Evolutionary conservation across 108 stramenopile species (phyloP).

Genomic region (Cyclotella atomus): DNA sequence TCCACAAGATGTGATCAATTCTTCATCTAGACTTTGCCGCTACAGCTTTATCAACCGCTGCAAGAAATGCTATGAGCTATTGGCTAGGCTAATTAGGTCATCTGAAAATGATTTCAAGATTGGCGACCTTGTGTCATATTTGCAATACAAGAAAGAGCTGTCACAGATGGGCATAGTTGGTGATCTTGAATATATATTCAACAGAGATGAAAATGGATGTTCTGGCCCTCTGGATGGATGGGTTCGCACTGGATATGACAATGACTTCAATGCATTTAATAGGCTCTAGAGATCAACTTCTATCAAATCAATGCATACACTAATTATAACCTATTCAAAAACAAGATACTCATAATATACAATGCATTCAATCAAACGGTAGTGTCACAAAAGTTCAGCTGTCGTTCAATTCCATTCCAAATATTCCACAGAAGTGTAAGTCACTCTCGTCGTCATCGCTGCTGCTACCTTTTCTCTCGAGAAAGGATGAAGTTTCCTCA

Average conservation of each 20-base stretch:
- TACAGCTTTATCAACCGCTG: slow-evolving; percentile 25
- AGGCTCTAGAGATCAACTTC: too few relatives aligned
- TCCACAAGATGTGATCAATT: slow-evolving; percentile 47
- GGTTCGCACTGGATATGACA: slow-evolving; percentile 16
- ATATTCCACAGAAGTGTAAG: slow-evolving; percentile 21
- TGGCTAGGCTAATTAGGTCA: too few relatives aligned
- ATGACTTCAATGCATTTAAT: slow-evolving; percentile 20
- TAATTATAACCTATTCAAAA: background rate
- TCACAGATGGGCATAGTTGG: background rate
- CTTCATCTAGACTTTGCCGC: slow-evolving; percentile 71
- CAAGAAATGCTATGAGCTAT: slow-evolving; percentile 22
- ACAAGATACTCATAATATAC: background rate
- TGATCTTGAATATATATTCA: background rate
- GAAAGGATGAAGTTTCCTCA: background rate
- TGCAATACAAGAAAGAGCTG: slow-evolving; percentile 18
- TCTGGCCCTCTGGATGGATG: slow-evolving; percentile 33
- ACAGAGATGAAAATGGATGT: background rate
- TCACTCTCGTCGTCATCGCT: slow-evolving; percentile 15
- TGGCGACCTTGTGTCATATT: slow-evolving; percentile 10
- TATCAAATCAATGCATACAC: background rate
- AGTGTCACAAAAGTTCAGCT: background rate
- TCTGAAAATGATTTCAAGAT: background rate
- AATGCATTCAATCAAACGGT: background rate
- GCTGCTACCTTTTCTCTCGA: background rate
- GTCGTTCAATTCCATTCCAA: slow-evolving; percentile 27